Base-by-base conservation (phyloP, 306 rosid genomes). In the Vigna reflexopilosa region DNA sequence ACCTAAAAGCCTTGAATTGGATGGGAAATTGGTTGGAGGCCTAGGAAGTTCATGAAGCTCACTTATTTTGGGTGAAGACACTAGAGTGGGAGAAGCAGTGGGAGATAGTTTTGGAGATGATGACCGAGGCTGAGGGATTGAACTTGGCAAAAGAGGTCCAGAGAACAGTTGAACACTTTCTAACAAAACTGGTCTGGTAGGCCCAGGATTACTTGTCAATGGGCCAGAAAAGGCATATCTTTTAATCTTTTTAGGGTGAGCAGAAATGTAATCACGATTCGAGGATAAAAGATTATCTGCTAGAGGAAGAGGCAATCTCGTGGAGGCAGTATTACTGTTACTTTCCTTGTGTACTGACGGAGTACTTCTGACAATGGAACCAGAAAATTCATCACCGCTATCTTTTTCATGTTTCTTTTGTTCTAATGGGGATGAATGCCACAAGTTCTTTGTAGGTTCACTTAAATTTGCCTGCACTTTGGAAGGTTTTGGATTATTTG, bases 41-140 rank as follows among this genome's bases (percentile, higher is more conserved):
- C 94, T 86, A 1, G 99, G 99, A 83, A 96, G 97, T 83, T 93
- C 99, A 67, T 96, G 98, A 85, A 96, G 98, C 90, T 96, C 99
- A 47, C 95, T 93, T 76, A 96, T 96, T 80, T 87, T 90, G 63
- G 98, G 98, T 0, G 99, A 86, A 65, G 99, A 91, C 71, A 71
- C 28, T 71, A 89, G 80, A 58, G 97, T 88, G 62, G 98, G 98
- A 26, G 97, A 95, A 75, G 92, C 85, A 85, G 56, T 82, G 32
- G 90, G 92, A 77, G 97, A 92, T 52, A 63, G 82, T 85, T 83
- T 91, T 28, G 97, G 97, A 44, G 98, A 80, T 73, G 94, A 82
- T 45, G 91, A 86, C 11, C 87, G 78, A 77, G 91, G 91, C 83
- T 89, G 97, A 45, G 91, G 86, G 49, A 78, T 77, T 83, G 87